Evolutionary conservation across 441 rosid genomes (phyloP).

Genomic region (Jatropha podagrica): DNA sequence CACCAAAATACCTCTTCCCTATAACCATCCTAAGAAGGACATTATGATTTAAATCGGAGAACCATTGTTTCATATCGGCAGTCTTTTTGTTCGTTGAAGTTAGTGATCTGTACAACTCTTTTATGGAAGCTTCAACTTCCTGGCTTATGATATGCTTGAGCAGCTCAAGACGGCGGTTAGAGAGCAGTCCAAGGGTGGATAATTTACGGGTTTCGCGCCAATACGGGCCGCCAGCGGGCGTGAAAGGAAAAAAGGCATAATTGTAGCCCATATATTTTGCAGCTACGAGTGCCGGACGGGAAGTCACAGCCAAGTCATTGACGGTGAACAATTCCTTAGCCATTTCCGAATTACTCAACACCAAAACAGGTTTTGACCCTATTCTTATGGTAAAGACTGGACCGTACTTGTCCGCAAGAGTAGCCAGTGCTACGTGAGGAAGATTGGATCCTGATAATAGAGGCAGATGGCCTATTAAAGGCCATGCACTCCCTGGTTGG

Average conservation of each 20-base stretch:
- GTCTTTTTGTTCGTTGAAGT: neutral
- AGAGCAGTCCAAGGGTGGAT: constrained; percentile 18
- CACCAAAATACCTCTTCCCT: constrained; percentile 22
- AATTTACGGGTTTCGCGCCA: constrained; percentile 33
- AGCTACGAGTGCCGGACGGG: constrained; percentile 17
- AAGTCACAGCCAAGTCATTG: constrained; percentile 21
- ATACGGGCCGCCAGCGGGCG: constrained; percentile 10
- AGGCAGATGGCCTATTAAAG: constrained; percentile 25
- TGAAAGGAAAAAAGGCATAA: constrained; percentile 18
- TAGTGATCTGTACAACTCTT: neutral
- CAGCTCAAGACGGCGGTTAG: constrained; percentile 23
- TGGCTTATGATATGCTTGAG: constrained; percentile 16
- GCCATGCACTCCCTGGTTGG: neutral
- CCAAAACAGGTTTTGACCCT: constrained; percentile 16
- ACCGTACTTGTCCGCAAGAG: constrained; percentile 25
- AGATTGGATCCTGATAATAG: constrained; percentile 14
- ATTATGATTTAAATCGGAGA: constrained; percentile 17
- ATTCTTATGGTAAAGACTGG: constrained; percentile 22
- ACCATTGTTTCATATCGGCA: constrained; percentile 27
- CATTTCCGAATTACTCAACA: constrained; percentile 22
- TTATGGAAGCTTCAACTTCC: constrained; percentile 23
- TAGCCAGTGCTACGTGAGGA: constrained; percentile 15
- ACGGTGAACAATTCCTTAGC: constrained; percentile 26
- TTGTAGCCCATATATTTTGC: constrained; percentile 24
- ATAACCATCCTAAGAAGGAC: constrained; percentile 25